phyloP scores from a whole-genome alignment of 73 alveolate species.

The Urostyla sp. region DNA sequence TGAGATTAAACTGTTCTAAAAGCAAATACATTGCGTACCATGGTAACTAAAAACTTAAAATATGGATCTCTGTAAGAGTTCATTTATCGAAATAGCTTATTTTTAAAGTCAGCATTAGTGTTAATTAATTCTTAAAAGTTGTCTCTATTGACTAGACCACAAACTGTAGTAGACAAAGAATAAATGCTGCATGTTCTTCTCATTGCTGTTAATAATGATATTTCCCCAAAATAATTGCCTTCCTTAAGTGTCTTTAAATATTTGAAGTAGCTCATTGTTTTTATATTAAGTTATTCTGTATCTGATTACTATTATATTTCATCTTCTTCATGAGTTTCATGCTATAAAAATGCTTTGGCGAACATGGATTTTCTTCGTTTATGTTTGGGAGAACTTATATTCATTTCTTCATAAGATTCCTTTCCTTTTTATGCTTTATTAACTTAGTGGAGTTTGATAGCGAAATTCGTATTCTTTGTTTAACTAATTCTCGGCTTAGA shows the following conservation, averaged over 20 bases:
- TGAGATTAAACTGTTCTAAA: neutral
- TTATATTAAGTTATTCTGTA: no score
- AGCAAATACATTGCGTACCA: slow-evolving; percentile 15
- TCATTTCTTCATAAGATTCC: no score
- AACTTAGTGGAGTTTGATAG: no score
- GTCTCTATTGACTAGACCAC: slow-evolving; percentile 3
- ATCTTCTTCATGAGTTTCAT: no score
- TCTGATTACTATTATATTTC: no score
- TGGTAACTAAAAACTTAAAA: slow-evolving; percentile 11
- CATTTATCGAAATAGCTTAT: neutral
- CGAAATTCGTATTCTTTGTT: no score
- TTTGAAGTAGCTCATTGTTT: no score
- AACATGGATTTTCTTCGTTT: no score
- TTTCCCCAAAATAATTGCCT: slow-evolving; percentile 36
- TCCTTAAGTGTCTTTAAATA: slow-evolving; percentile 22
- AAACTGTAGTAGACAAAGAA: neutral
- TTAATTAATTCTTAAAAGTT: slow-evolving; percentile 1
- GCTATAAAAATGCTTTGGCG: no score
- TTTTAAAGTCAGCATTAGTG: slow-evolving; percentile 11
- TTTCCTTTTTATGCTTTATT: no score
- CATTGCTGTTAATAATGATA: slow-evolving; percentile 12
- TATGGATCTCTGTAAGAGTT: slow-evolving; percentile 13
- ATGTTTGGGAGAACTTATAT: no score
- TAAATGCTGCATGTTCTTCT: neutral
- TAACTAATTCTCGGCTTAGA: no score